Conservation (phyloP, 1,284 basidiomycete species). For the Malassezia pachydermatis region DNA sequence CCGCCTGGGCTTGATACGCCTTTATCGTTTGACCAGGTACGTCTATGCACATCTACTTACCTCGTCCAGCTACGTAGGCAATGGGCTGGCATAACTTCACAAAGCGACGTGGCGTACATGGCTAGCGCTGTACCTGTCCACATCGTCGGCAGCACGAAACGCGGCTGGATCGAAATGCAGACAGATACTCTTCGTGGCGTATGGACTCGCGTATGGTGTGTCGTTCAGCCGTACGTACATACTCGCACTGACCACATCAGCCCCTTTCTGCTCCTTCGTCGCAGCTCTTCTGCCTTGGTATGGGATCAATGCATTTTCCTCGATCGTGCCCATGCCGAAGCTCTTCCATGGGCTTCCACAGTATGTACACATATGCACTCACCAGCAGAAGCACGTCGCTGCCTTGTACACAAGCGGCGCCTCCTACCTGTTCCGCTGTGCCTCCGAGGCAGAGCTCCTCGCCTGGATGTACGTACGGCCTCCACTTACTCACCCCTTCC, state of each 20-base stretch:
- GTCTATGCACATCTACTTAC: too few relatives aligned
- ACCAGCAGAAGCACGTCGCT: not conserved
- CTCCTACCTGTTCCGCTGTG: conserved; percentile 2
- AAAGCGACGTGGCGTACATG: not conserved
- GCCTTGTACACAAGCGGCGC: conserved; percentile 10
- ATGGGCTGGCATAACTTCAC: not conserved
- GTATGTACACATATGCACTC: too few relatives aligned
- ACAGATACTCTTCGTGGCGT: not conserved
- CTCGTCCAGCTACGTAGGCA: conserved; percentile 2
- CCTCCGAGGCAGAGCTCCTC: not conserved
- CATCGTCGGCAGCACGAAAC: not conserved
- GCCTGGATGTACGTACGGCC: conserved; percentile 4
- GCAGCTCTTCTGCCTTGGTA: too few relatives aligned
- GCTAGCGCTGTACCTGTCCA: not conserved
- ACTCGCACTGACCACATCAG: not conserved
- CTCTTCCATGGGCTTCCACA: too few relatives aligned
- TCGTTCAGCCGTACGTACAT: conserved; percentile 2
- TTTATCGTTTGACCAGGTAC: not conserved
- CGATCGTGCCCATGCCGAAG: not conserved
- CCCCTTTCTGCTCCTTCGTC: conserved; percentile 4
- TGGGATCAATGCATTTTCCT: not conserved
- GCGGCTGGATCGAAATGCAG: conserved; percentile 1
- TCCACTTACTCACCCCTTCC: not conserved
- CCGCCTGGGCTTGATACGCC: not conserved
- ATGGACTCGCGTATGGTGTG: conserved; percentile 8